phyloP scores from a whole-genome alignment of 139 green algal genomes.

The Chlorella sp. region DNA sequence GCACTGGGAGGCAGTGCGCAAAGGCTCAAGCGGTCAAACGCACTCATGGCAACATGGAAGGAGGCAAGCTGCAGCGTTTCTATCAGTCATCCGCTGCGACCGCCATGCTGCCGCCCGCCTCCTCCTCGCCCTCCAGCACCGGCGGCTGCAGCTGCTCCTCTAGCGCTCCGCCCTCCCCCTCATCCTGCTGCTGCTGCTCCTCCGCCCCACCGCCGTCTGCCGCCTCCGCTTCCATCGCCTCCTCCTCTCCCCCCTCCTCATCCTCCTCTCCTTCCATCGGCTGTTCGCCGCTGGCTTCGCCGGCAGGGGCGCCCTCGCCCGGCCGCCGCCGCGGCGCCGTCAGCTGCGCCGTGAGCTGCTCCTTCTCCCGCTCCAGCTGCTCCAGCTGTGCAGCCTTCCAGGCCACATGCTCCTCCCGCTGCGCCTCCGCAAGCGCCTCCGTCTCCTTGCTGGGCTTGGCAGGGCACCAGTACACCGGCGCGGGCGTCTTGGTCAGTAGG shows the following conservation, averaged over 20 bases:
- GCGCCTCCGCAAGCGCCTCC: conserved; percentile 33
- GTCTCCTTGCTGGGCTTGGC: conserved; percentile 18
- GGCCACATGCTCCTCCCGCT: conserved; percentile 28
- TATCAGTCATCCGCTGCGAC: no score
- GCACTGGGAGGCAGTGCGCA: no score
- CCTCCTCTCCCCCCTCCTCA: not conserved
- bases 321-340: not conserved
- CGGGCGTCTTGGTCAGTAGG: conserved; percentile 42
- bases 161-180: no score
- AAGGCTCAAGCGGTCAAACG: no score
- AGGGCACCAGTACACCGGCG: conserved; percentile 53
- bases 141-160: no score
- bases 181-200: not conserved
- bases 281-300: not conserved
- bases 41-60: no score
- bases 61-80: no score
- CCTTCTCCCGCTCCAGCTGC: conserved; percentile 23
- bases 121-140: no score
- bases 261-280: not conserved
- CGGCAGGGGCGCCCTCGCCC: no score
- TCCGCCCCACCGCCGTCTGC: not conserved
- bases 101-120: no score
- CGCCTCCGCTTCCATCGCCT: not conserved
- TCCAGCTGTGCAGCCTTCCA: conserved; percentile 38
- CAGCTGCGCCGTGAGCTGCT: not conserved